Base-by-base conservation (phyloP, 768 basidiomycete genomes). In the Boletus vermiculosoides region DNA sequence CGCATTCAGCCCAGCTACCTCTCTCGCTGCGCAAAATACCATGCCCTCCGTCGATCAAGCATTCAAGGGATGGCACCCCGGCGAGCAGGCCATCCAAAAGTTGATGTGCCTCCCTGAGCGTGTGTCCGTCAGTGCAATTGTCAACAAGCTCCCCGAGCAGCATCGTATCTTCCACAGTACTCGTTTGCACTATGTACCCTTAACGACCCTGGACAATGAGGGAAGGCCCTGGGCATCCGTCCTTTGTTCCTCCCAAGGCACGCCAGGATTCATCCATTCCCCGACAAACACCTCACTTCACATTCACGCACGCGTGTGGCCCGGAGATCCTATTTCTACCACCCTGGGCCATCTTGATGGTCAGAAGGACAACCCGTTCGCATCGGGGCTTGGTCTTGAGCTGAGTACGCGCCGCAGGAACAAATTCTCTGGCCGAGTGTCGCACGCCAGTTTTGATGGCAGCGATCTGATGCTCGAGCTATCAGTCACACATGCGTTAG, bases 371-470 rank as follows among this genome's bases (percentile, higher is more conserved):
- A 59, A 63, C 3, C 65, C 69, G 54, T 67, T 85, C 5, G 71
- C 80, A 13, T 83, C 83, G 6, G 84, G 85, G 0, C 78, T 86
- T 37, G 86, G 84, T 4, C 77, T 86, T 16, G 83, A 87, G 57
- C 76, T 83, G 40, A 68, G 76, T 16, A 83, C 83, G 2, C 70
- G 86, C 33, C 66, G 83, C 60, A 76, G 86, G 62, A 86, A 86
- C 62, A 87, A 86, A 67, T 81, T 87, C 56, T 81, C 83, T 0
- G 85, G 86, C 5, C 61, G 64, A 16, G 69, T 83, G 15, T 64
- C 68, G 2, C 73, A 69, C 20, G 60, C 77, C 12, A 63, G 69
- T 28, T 60, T 68, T 49, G 50, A 65, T 5, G 76, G 68, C 1
- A 59, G 59, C 20, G 52, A 67, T 4, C 55, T 78, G 30, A 53